These are phyloP conservation scores for Xanthoconium purpureum DNA, from an alignment of 768 basidiomycete species.

Conservation along the genomic window DNA sequence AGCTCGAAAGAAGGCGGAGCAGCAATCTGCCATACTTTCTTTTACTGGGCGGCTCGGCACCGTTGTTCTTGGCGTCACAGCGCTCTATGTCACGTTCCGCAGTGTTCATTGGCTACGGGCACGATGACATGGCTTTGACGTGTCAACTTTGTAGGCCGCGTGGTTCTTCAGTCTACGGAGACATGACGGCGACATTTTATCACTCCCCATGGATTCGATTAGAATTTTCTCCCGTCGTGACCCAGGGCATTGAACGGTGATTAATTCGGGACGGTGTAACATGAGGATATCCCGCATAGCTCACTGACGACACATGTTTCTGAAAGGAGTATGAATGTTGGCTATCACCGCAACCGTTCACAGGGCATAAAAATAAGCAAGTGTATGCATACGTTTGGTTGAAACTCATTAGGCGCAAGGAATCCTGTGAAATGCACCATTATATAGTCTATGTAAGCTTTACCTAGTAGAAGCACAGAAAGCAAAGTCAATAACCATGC, in stretches of 20 bases:
- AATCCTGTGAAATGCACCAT: conserved; percentile 27
- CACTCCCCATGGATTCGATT: conserved; percentile 21
- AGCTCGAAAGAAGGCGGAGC: conserved; percentile 64
- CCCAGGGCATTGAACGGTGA: conserved; percentile 31
- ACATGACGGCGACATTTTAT: conserved; percentile 16
- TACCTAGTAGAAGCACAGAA: conserved; percentile 34
- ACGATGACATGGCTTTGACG: conserved; percentile 16
- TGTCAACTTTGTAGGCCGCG: conserved; percentile 33
- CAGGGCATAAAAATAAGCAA: conserved; percentile 34
- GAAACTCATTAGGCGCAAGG: conserved; percentile 16
- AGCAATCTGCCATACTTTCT: conserved; percentile 65
- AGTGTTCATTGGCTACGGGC: conserved; percentile 20
- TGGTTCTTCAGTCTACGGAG: conserved; percentile 26
- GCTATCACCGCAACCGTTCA: conserved; percentile 23
- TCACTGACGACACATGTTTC: conserved; percentile 25
- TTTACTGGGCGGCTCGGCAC: conserved; percentile 49
- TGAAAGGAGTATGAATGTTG: conserved; percentile 17
- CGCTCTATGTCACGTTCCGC: conserved; percentile 33
- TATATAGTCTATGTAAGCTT: conserved; percentile 36
- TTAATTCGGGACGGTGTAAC: conserved; percentile 32
- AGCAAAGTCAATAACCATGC: conserved; percentile 36
- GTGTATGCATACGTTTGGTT: conserved; percentile 18
- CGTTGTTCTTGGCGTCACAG: conserved; percentile 41
- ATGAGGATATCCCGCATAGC: conserved; percentile 33
- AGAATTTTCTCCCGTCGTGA: conserved; percentile 16